Evolutionary conservation across 2,329 filamentous ascomycete species (phyloP), one percentile per base, ranked within the genome.

Genomic region (Grosmannia huntii): DNA sequence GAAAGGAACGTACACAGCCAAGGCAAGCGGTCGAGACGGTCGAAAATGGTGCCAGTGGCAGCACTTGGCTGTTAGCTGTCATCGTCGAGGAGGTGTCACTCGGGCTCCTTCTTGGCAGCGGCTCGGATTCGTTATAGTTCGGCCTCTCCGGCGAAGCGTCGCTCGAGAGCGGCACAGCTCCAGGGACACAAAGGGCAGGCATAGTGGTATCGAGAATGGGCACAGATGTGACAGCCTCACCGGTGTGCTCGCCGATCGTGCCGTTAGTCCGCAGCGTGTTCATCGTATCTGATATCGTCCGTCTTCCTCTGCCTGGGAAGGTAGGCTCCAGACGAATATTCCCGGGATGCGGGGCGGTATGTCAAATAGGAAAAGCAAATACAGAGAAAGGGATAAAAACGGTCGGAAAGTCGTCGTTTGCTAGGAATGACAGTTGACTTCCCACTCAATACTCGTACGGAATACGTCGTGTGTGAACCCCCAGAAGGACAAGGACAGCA

Each of bases 1-100:
- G 1, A 46, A 12, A 41, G 28, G 31, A 19, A 56, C 27, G 48
- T 59, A 71, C 79, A 68, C 79, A 82, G 58, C 75, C 75, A 52
- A 82, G 70, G 65, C 79, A 82, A 27, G 79, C 79, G 33, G 79
- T 77, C 53, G 78, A 73, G 11, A 64, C 62, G 19, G 60, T 58
- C 5, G 58, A 36, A 19, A 60, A 57, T 2, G 56, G 21, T 4
- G 56, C 5, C 27, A 57, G 9, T 49, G 60, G 14, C 36, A 31
- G 12, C 27, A 31, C 11, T 48, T 55, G 11, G 52, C 48, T 31
- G 31, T 14, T 16, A 46, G 7, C 19, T 6, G 9, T n/a, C 44
- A 3, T 11, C 11, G 9, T 16, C 4, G 58, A 16, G 12, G 61
- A 59, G 3, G 49, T 23, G 4, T 59, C 60, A 38, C 52, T 54